These are phyloP conservation scores for Colletotrichum musicola DNA, from an alignment of 2,329 filamentous ascomycete genomes.

Conservation along the genomic window DNA sequence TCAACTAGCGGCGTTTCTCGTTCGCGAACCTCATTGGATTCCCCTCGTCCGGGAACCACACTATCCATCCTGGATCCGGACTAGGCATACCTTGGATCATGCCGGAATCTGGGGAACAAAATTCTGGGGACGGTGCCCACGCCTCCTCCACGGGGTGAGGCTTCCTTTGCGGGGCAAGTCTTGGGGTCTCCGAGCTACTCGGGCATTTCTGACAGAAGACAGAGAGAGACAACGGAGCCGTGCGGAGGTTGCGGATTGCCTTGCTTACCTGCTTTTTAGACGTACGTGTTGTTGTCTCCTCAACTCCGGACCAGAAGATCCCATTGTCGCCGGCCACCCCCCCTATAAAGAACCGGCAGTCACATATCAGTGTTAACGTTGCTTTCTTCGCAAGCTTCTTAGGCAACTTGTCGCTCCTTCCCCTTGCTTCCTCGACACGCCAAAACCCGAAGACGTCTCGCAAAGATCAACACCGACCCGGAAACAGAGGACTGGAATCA, in stretches of 20 bases:
- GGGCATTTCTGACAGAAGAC: not conserved
- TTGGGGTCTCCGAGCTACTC: not conserved
- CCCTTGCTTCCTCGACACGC: not conserved
- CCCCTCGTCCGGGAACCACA: conserved; percentile 20
- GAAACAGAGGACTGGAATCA: not conserved
- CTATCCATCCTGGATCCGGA: not conserved
- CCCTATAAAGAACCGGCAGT: conserved; percentile 2
- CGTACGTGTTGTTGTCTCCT: too few species aligned
- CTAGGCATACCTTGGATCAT: not conserved
- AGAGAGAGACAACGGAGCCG: too few species aligned
- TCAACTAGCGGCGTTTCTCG: not conserved
- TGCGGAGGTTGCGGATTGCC: too few species aligned
- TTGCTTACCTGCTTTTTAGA: too few species aligned
- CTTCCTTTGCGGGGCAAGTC: not conserved
- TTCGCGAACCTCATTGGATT: not conserved
- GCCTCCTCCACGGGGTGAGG: conserved; percentile 16
- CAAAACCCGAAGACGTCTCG: not conserved
- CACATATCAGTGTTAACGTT: not conserved
- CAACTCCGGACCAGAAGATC: too few species aligned
- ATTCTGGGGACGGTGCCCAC: conserved; percentile 14
- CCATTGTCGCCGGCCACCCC: not conserved
- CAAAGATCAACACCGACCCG: not conserved
- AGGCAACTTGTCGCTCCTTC: not conserved
- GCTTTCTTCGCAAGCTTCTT: not conserved
- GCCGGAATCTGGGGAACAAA: conserved; percentile 13